phyloP scores from a whole-genome alignment of 495 filamentous ascomycete genomes.

The Penicillium pulvis region DNA sequence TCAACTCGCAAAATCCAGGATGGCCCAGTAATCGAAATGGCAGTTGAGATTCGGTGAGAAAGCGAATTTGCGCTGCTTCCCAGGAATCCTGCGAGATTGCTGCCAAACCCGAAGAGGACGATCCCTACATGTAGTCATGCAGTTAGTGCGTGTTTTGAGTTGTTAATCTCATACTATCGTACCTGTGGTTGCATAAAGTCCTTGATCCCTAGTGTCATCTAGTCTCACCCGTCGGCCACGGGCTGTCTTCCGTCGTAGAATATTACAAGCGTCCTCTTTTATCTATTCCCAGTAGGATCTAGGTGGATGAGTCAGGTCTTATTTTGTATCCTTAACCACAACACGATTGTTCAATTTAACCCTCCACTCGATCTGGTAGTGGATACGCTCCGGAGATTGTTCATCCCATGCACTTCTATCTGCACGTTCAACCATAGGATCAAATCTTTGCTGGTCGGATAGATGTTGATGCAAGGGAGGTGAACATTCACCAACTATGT shows the following conservation, averaged over 20 bases:
- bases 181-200: no score
- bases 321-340: constrained; percentile 10
- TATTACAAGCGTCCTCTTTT: constrained; percentile 10
- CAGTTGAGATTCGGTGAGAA: no score
- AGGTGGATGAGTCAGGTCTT: constrained; percentile 24
- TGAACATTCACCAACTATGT: constrained; percentile 19
- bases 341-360: constrained; percentile 34
- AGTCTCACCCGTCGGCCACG: constrained; percentile 19
- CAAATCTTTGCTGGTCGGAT: neutral
- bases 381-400: constrained; percentile 31
- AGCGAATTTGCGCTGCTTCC: no score
- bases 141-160: no score
- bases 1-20: no score
- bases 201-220: constrained; percentile 26
- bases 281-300: constrained; percentile 22
- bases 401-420: constrained; percentile 40
- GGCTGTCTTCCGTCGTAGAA: constrained; percentile 10
- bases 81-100: no score
- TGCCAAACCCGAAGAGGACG: no score
- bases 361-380: constrained; percentile 43
- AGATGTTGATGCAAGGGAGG: constrained; percentile 9
- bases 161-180: no score
- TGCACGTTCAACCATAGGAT: constrained; percentile 11
- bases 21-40: no score
- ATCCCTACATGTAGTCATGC: no score